phyloP scores from a whole-genome alignment of 2,329 filamentous ascomycete species.

The Aciculosporium take region DNA sequence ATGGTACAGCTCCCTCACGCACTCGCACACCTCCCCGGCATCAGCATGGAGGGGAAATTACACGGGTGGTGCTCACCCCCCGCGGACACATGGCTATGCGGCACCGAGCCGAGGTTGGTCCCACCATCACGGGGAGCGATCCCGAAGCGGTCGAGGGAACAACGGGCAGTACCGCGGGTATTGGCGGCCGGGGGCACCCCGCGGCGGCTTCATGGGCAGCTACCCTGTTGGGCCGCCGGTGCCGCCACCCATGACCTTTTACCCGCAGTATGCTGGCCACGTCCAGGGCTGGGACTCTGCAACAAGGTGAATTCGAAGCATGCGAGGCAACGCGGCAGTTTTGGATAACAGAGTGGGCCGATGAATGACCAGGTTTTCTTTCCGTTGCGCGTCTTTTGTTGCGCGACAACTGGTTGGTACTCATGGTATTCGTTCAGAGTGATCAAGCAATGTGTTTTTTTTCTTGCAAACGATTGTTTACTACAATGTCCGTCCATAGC shows the following conservation, averaged over 20 bases:
- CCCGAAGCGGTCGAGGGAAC: constrained; percentile 12
- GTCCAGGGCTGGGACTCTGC: background rate
- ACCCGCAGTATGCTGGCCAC: background rate
- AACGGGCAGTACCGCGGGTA: constrained; percentile 1
- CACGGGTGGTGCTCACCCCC: background rate
- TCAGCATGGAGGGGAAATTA: constrained; percentile 4
- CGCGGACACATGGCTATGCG: background rate
- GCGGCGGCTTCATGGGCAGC: background rate
- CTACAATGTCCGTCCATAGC: too few species aligned
- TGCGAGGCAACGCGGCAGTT: too few species aligned
- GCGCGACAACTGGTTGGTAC: background rate
- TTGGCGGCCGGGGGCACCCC: constrained; percentile 3
- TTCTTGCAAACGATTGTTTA: too few species aligned
- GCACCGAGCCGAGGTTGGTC: constrained; percentile 5
- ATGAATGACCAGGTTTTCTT: too few species aligned
- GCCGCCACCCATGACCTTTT: background rate
- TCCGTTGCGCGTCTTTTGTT: too few species aligned
- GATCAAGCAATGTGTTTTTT: too few species aligned
- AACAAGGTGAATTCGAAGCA: too few species aligned
- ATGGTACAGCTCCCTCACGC: too few species aligned
- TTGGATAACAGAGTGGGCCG: too few species aligned
- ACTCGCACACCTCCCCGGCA: background rate
- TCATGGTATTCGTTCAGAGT: too few species aligned
- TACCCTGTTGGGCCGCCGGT: background rate
- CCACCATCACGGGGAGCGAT: background rate